Evolutionary conservation across 192 early-diverging fungal species (phyloP), one percentile per base, ranked within the genome.

Genomic region (Backusella luteola): DNA sequence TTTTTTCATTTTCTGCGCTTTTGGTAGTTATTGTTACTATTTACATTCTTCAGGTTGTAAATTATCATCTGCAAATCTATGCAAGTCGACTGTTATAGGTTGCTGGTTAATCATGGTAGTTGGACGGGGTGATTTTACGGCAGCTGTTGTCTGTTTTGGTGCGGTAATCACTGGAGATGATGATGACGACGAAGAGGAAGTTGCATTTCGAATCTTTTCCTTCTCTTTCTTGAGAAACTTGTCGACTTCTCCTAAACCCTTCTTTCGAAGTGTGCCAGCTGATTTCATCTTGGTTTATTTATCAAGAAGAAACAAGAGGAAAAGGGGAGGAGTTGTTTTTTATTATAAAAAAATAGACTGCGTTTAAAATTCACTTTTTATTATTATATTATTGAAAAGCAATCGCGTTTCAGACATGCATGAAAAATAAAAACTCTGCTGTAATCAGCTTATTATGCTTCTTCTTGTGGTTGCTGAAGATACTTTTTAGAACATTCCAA

Each of bases 31-130:
- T 34, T 35, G 9, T 41, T 72, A 15, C 21, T 44, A 17, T 66
- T 69, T 75, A 79, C 78, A 63, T 56, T 79, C 78, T 70, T 79
- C 63, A 38, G 78, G 78, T 59, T 79, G 78, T 26, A 79, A 41
- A 44, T 79, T 74, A 14, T 75, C 73, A 67, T 79, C 78, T 21
- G 78, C 78, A 71, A 79, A 79, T 17, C 73, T 46, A 66, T 79
- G 78, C 19, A 79, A 53, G 38, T 79, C 73, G 11, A 79, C 66
- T 21, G 73, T 70, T 46, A 79, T 79, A 23, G 73, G 78, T 4
- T 35, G 41, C 38, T 32, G 19, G 32, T 78, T 78, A 14, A 19
- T 35, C 19, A 26, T 9, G 21, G 77, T 19, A 63, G 53, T 5
- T 59, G 52, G 29, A 12, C 46, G 23, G 7, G 72, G 46, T 41